Base-by-base conservation (phyloP, 352 stramenopile species). In the Pythium coloratum region DNA sequence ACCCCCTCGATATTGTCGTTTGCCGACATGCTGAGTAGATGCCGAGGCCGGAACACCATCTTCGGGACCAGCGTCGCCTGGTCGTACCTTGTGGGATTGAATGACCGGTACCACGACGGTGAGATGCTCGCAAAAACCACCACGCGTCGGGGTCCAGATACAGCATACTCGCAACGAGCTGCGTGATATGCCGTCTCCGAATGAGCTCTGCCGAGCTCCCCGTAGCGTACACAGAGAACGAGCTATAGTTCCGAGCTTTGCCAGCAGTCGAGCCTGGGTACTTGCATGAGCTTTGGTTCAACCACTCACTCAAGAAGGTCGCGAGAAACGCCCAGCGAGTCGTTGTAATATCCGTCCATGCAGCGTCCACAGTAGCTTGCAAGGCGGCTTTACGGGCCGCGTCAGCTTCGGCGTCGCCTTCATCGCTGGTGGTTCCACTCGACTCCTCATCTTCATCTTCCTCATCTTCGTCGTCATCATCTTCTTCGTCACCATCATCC, bases 321-420 rank as follows among this genome's bases (percentile, higher is more conserved):
- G 36, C 36, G 42, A 50, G 42, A 50, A 50, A 50, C 42, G 42
- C 42, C 42, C 42, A 50, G 42, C 42, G 42, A 20, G 18, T 50
- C 5, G 42, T 16, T 6, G 7, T 20, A 16, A 50, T 50, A 16
- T 50, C 42, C 42, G 42, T 50, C 3, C 24, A 7, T 12, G 36
- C 36, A 10, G 36, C 36, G 2, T 7, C 36, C 36, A 44, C 36
- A 14, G 10, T 12, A 3, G 36, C 36, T 4, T 10, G 8, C 36
- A 44, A 18, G 8, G 36, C 36, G 6, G 33, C 33, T 10, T 38
- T 38, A 44, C 20, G 20, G 20, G 20, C 20, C 20, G 36, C 2
- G 10, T 44, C 36, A 44, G 36, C 6, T 5, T 16, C 36, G 7
- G 12, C 10, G 12, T 44, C 10, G 36, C 33, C 33, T 6, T 38